Percentiles rank a stretch among this genome's conserved stretches.
Evolutionary conservation across 805 yeast species (phyloP).

Genomic region (Citeromyces matritensis): DNA sequence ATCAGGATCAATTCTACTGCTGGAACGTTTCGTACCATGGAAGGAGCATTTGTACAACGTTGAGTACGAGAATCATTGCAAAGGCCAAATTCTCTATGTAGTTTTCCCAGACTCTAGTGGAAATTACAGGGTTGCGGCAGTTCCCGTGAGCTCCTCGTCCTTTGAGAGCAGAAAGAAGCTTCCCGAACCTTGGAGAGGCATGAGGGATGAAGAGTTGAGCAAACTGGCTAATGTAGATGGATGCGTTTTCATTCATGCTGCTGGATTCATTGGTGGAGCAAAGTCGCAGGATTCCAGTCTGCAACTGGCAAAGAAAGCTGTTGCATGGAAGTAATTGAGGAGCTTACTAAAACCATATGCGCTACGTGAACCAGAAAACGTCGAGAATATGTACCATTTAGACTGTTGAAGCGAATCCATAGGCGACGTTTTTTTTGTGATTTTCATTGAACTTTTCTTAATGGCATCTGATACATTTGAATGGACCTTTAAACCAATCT

Average conservation of each 20-base stretch:
- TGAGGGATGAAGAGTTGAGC: slow-evolving; percentile 75
- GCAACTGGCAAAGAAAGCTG: slow-evolving; percentile 44
- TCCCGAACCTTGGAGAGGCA: slow-evolving; percentile 91
- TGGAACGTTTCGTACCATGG: slow-evolving; percentile 85
- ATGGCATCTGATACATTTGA: too few relatives aligned
- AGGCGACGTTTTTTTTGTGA: too few relatives aligned
- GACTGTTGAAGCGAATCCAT: too few relatives aligned
- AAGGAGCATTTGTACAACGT: slow-evolving; percentile 75
- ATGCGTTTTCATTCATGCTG: slow-evolving; percentile 87
- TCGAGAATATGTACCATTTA: too few relatives aligned
- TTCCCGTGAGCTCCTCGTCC: slow-evolving; percentile 62
- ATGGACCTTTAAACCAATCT: too few relatives aligned
- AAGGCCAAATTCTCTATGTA: slow-evolving; percentile 55
- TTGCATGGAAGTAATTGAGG: slow-evolving; percentile 4
- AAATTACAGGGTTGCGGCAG: slow-evolving; percentile 84
- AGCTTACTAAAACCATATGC: too few relatives aligned
- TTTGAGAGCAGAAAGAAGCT: slow-evolving; percentile 79
- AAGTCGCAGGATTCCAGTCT: slow-evolving; percentile 66
- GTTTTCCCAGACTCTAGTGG: slow-evolving; percentile 62
- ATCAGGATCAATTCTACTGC: slow-evolving; percentile 60
- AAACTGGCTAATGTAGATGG: slow-evolving; percentile 68
- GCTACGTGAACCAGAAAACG: too few relatives aligned
- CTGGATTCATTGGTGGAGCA: slow-evolving; percentile 96
- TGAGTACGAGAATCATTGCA: slow-evolving; percentile 43
- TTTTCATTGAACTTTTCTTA: too few relatives aligned